phyloP scores from a whole-genome alignment of 805 yeast genomes.

The Lipomyces spencermartinsiae region DNA sequence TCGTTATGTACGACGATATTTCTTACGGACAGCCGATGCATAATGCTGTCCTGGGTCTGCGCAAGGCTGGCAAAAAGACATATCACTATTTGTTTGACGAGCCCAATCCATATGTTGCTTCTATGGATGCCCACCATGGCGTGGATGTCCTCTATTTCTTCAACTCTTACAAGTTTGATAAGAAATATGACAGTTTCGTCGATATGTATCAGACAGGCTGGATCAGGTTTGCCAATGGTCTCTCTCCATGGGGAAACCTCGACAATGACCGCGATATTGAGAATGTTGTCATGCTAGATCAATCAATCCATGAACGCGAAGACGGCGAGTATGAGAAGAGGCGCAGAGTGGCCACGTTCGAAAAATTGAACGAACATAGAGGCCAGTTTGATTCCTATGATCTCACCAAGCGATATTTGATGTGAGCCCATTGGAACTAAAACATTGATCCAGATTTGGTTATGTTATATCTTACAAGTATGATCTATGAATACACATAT shows the following conservation, averaged over 20 bases:
- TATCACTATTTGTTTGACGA: slow-evolving; percentile 45
- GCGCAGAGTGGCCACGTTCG: slow-evolving; percentile 26
- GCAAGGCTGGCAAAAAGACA: slow-evolving; percentile 33
- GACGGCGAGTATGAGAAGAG: slow-evolving; percentile 34
- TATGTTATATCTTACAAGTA: not conserved
- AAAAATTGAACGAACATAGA: slow-evolving; percentile 20
- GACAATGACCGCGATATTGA: slow-evolving; percentile 11
- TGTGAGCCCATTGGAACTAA: not conserved
- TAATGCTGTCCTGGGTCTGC: slow-evolving; percentile 34
- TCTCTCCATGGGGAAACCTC: slow-evolving; percentile 42
- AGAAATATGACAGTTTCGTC: slow-evolving; percentile 32
- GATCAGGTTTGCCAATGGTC: slow-evolving; percentile 41
- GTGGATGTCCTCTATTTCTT: slow-evolving; percentile 46
- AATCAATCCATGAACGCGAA: slow-evolving; percentile 21
- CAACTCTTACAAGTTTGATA: slow-evolving; percentile 40
- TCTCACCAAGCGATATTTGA: slow-evolving; percentile 33
- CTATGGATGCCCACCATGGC: slow-evolving; percentile 46
- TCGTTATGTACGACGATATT: slow-evolving; percentile 34
- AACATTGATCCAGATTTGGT: not conserved
- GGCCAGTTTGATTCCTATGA: slow-evolving; percentile 36
- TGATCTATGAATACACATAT: not conserved
- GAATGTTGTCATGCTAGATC: slow-evolving; percentile 25
- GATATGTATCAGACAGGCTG: slow-evolving; percentile 41
- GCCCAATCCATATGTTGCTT: slow-evolving; percentile 42
- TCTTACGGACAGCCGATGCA: slow-evolving; percentile 36